A percentile compares a stretch with the other conserved stretches of the same genome.
phyloP scores from a whole-genome alignment of 2,329 filamentous ascomycete genomes.

The Claviceps paspali region DNA sequence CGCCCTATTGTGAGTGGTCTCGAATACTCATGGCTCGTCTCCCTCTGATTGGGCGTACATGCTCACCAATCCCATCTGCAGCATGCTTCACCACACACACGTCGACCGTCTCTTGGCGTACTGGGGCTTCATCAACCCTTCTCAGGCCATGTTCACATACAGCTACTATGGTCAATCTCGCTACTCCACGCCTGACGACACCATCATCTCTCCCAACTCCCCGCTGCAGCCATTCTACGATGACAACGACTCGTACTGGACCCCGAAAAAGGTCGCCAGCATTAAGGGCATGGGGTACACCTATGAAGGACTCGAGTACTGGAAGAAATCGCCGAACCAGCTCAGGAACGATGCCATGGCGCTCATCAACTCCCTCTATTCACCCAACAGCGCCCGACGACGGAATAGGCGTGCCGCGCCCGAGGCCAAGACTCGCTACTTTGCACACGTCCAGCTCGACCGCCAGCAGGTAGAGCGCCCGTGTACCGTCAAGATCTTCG shows the following conservation, averaged over 20 bases:
- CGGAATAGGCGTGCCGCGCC: background rate
- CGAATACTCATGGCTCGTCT: too few species aligned
- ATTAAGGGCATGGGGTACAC: constrained; percentile 24
- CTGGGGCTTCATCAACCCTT: constrained; percentile 29
- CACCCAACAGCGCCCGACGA: constrained; percentile 1
- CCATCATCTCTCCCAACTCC: constrained; percentile 25
- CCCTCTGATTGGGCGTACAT: background rate
- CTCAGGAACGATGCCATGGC: constrained; percentile 16
- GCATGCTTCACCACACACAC: constrained; percentile 37
- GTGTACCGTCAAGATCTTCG: constrained; percentile 19
- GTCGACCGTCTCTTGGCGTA: constrained; percentile 50
- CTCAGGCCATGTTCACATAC: constrained; percentile 18
- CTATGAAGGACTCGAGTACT: constrained; percentile 22
- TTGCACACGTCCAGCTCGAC: constrained; percentile 19
- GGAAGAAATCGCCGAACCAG: constrained; percentile 16
- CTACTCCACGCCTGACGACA: constrained; percentile 26
- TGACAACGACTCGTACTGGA: constrained; percentile 24
- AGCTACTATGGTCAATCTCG: constrained; percentile 19
- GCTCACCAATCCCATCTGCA: constrained; percentile 4
- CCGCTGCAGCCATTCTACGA: constrained; percentile 36
- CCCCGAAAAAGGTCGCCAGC: constrained; percentile 19
- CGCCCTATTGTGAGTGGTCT: constrained; percentile 24
- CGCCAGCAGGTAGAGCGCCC: constrained; percentile 21
- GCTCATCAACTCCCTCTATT: constrained; percentile 21
- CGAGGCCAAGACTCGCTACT: constrained; percentile 16